Percentiles rank a stretch among this genome's conserved stretches.
Evolutionary conservation across 371 early-diverging fungal genomes (phyloP).

Genomic region (Aphelidium insulamus): DNA sequence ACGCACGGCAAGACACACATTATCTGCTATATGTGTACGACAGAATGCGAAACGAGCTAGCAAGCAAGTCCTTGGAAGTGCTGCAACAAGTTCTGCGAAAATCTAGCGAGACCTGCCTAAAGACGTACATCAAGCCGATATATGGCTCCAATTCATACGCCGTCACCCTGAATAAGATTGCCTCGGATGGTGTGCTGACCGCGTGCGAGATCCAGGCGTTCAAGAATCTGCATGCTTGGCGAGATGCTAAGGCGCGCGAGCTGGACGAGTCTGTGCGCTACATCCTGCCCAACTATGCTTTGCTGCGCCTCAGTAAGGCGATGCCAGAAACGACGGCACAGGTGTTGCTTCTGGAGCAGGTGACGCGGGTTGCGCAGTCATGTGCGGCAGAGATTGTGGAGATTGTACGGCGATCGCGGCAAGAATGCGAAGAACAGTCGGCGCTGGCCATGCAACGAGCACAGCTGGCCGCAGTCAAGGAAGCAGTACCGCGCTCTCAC

Average conservation of each 20-base stretch:
- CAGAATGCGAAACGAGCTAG: constrained; percentile 57
- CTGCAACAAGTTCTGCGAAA: constrained; percentile 37
- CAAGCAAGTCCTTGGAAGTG: constrained; percentile 25
- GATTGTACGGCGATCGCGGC: too few relatives aligned
- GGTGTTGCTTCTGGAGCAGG: too few relatives aligned
- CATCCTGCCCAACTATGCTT: too few relatives aligned
- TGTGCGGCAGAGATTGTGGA: too few relatives aligned
- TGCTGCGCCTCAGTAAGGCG: too few relatives aligned
- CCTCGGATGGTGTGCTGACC: constrained; percentile 51
- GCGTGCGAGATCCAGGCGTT: constrained; percentile 46
- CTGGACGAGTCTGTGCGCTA: constrained; percentile 70
- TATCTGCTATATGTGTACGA: constrained; percentile 84
- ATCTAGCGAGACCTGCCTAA: constrained; percentile 39
- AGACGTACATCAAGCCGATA: constrained; percentile 42
- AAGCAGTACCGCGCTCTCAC: too few relatives aligned
- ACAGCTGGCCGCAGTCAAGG: too few relatives aligned
- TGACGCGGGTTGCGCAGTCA: too few relatives aligned
- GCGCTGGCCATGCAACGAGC: too few relatives aligned
- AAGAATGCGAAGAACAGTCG: too few relatives aligned
- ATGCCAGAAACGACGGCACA: too few relatives aligned
- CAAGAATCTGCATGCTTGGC: constrained; percentile 70
- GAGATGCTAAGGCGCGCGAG: constrained; percentile 66
- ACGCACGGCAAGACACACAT: constrained; percentile 89
- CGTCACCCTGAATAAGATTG: too few relatives aligned
- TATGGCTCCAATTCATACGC: constrained; percentile 54